Percentiles rank a stretch among this genome's conserved stretches.
phyloP scores from a whole-genome alignment of 2,329 filamentous ascomycete species.

The Fusarium sp. region DNA sequence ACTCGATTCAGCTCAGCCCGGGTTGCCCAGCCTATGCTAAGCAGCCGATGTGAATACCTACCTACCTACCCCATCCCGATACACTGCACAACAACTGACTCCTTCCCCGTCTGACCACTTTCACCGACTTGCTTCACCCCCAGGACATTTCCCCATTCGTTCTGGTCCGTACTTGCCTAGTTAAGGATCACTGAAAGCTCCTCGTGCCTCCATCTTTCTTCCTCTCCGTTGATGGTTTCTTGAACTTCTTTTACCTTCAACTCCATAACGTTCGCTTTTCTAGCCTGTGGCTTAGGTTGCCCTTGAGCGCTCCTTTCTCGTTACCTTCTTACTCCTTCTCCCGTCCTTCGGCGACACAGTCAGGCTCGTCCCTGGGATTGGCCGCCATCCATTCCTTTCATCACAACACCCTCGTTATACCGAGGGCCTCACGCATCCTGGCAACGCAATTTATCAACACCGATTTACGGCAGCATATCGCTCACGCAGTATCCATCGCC shows the following conservation, averaged over 20 bases:
- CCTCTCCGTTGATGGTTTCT: conserved; percentile 10
- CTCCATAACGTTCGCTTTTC: conserved; percentile 29
- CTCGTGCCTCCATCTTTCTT: conserved; percentile 21
- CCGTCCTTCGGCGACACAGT: conserved; percentile 4
- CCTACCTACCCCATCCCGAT: conserved; percentile 1
- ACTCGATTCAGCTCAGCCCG: conserved; percentile 20
- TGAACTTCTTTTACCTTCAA: conserved; percentile 16
- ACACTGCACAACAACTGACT: conserved; percentile 9
- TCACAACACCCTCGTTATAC: conserved; percentile 27
- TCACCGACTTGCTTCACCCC: conserved; percentile 30
- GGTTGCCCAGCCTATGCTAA: background rate
- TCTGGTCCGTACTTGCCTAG: conserved; percentile 13
- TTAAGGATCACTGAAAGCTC: conserved; percentile 1
- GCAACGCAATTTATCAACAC: conserved; percentile 27
- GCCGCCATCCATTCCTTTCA: conserved; percentile 32
- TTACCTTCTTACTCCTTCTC: conserved; percentile 13
- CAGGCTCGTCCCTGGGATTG: conserved; percentile 16
- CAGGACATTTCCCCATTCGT: conserved; percentile 22
- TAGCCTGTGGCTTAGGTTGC: conserved; percentile 8
- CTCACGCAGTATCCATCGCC: conserved; percentile 39
- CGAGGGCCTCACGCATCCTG: conserved; percentile 20
- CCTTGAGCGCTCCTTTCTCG: conserved; percentile 26
- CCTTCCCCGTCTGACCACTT: conserved; percentile 17
- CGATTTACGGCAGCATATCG: conserved; percentile 39
- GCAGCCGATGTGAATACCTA: background rate